phyloP scores from a whole-genome alignment of 2,329 filamentous ascomycete genomes.

The Lecanicillium sp. region DNA sequence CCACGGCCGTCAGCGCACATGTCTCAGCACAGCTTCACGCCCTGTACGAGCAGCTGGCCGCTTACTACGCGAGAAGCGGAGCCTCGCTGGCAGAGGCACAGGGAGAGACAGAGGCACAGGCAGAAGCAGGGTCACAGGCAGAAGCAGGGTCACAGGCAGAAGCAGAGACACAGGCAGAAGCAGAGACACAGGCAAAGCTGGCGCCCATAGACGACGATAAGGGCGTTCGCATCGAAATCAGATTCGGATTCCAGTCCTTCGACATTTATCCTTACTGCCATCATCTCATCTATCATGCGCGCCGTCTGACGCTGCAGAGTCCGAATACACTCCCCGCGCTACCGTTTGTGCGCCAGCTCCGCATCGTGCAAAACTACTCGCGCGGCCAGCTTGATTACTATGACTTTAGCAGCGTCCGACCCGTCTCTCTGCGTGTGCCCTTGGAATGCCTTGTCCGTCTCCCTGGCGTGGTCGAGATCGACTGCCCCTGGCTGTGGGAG shows the following conservation, averaged over 20 bases:
- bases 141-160: no score
- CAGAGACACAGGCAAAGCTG: no score
- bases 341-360: conserved; percentile 10
- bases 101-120: no score
- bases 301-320: conserved; percentile 12
- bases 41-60: conserved; percentile 11
- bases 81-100: no score
- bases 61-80: conserved; percentile 3
- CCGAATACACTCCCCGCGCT: conserved; percentile 12
- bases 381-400: background rate
- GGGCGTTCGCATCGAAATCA: conserved; percentile 6
- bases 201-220: no score
- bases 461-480: conserved; percentile 12
- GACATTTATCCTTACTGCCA: conserved; percentile 5
- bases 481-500: conserved; percentile 16
- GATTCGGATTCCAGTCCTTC: conserved; percentile 9
- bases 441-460: conserved; percentile 16
- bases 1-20: conserved; percentile 10
- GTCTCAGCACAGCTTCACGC: conserved; percentile 11
- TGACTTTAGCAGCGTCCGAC: conserved; percentile 10
- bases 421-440: conserved; percentile 14
- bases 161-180: no score
- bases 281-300: conserved; percentile 13
- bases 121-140: no score
- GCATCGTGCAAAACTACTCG: conserved; percentile 5